Evolutionary conservation across 75 land plant species (phyloP).

Genomic region (Picea sitchensis): DNA sequence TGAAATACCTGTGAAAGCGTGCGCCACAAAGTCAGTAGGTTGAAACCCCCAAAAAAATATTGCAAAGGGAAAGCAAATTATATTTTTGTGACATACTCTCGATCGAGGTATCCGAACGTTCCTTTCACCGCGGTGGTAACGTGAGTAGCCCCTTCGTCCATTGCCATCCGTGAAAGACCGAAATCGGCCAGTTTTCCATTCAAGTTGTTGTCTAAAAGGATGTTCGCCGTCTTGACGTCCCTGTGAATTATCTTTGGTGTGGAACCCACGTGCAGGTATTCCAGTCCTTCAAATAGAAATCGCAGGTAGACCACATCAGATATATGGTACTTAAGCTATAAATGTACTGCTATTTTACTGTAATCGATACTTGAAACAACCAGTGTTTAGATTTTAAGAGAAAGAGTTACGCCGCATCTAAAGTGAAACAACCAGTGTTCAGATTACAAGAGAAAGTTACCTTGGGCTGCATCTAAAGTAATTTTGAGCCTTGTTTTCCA

Average conservation of each 20-base stretch:
- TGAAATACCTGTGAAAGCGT: not conserved
- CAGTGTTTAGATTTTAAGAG: no score
- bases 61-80: no score
- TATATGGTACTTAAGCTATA: no score
- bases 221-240: constrained; percentile 1
- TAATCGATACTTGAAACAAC: not conserved
- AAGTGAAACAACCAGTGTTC: no score
- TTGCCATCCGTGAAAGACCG: constrained; percentile 14
- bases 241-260: constrained; percentile 10
- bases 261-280: constrained; percentile 16
- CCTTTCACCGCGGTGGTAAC: constrained; percentile 13
- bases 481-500: constrained; percentile 24
- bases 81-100: constrained; percentile 20
- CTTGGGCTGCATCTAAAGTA: constrained; percentile 24
- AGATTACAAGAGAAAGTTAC: not conserved
- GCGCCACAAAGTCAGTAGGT: no score
- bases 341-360: no score
- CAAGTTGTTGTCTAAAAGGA: not conserved
- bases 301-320: no score
- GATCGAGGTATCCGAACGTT: constrained; percentile 29
- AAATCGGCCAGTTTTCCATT: constrained; percentile 29
- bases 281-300: constrained; percentile 4
- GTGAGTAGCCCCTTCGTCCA: constrained; percentile 8
- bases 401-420: no score
- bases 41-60: no score